Evolutionary conservation across 179 eudicot genomes (phyloP), one percentile per base, ranked within the genome.

Genomic region (Monotropa hypopitys): DNA sequence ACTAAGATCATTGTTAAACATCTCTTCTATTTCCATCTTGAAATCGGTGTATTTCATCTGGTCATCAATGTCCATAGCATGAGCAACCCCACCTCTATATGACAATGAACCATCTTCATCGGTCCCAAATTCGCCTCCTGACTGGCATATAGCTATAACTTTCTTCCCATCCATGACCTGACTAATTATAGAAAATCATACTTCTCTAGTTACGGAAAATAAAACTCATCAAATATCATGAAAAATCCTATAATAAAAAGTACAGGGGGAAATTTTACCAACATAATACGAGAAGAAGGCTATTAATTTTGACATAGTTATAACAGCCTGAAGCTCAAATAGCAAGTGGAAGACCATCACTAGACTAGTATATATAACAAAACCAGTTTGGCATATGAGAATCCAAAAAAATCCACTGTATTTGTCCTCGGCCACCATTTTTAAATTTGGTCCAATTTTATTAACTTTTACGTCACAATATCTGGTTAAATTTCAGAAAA

Each of bases 11-110:
- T 84, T 87, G 75, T 83, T 89, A 66, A 90, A 94, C 97, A 91
- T 88, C 82, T 94, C 98, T n/a, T 89, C 88, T 32, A 94, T 84
- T 87, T 94, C 98, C 82, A 75, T 50, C 79, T 83, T 88, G 80
- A 94, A 91, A 65, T 85, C 88, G 46, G 82, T 77, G 47, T 83
- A 90, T 51, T 86, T 88, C 88, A 88, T 84, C 71, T 87, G 78
- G 30, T 85, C 89, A 51, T 88, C 93, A 68, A 94, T 86, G 63
- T 91, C 97, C 84, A 94, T 88, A 38, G 98, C 98, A 88, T 92
- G 97, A 75, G 98, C 98, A 81, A 92, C 97, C 62, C 98, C 98
- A 38, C 97, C 97, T 81, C 76, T 84, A 81, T 94, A 94, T 23
- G 79, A 77, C 83, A 94, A 81, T 15, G 80, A 43, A 20, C 95